phyloP scores from a whole-genome alignment of 2,329 filamentous ascomycete genomes.

The Alternaria gaisen region DNA sequence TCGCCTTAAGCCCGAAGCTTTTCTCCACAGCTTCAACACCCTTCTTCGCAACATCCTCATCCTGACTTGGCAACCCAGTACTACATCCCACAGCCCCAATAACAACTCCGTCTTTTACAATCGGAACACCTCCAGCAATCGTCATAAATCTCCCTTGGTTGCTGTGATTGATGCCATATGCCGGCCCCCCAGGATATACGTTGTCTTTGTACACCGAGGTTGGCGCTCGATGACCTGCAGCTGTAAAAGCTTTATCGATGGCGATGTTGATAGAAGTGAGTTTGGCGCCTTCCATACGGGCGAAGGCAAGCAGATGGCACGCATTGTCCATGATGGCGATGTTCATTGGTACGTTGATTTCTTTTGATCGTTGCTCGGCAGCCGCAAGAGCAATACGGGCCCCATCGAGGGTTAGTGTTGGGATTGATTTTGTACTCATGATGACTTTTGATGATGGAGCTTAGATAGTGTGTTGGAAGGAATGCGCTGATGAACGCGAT shows the following conservation, averaged over 20 bases:
- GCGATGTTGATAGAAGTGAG: conserved; percentile 65
- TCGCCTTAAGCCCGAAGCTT: conserved; percentile 48
- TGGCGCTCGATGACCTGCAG: conserved; percentile 62
- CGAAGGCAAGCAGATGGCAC: conserved; percentile 58
- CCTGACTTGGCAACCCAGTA: conserved; percentile 64
- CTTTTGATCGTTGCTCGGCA: conserved; percentile 47
- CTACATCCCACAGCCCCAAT: conserved; percentile 65
- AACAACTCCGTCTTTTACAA: conserved; percentile 58
- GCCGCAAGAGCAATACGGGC: conserved; percentile 49
- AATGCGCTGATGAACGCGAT: neutral
- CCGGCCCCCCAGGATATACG: conserved; percentile 62
- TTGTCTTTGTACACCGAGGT: conserved; percentile 63
- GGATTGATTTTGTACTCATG: conserved; percentile 46
- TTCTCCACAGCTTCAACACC: conserved; percentile 61
- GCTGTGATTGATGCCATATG: conserved; percentile 61
- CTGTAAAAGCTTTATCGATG: conserved; percentile 69
- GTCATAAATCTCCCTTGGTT: conserved; percentile 64
- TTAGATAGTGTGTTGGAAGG: neutral
- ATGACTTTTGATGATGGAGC: neutral
- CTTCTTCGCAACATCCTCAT: conserved; percentile 62
- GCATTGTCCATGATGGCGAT: conserved; percentile 59
- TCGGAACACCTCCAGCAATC: conserved; percentile 64
- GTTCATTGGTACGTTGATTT: conserved; percentile 57
- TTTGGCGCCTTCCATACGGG: conserved; percentile 60
- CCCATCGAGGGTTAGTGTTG: conserved; percentile 48